phyloP scores from a whole-genome alignment of 306 rosid genomes.

The Cucumis sativus region DNA sequence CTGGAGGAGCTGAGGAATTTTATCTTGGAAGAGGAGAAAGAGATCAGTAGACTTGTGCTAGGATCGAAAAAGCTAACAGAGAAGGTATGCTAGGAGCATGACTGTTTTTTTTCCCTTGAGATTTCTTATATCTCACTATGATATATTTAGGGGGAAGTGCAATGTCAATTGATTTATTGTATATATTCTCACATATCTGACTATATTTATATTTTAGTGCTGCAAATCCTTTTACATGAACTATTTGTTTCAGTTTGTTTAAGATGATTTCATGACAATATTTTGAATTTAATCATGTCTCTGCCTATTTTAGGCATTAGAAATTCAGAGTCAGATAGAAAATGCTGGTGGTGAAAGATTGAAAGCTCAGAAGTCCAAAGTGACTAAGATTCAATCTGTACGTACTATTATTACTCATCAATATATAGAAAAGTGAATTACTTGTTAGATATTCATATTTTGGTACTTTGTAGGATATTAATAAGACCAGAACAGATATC shows the following conservation, averaged over 20 bases:
- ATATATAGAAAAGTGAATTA: constrained; percentile 8
- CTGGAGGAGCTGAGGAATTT: constrained; percentile 48
- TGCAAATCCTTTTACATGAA: not conserved
- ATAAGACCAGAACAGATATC: constrained; percentile 64
- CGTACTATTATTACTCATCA: constrained; percentile 20
- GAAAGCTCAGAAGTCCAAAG: constrained; percentile 70
- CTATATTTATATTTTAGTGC: not conserved
- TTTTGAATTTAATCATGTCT: not conserved
- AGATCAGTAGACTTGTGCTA: constrained; percentile 38
- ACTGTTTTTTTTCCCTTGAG: not conserved
- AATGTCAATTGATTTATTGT: not conserved
- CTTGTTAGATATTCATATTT: constrained; percentile 13
- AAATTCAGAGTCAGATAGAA: constrained; percentile 75
- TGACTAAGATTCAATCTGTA: constrained; percentile 77
- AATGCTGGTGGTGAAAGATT: constrained; percentile 84
- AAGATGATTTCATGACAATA: not conserved
- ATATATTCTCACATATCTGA: not conserved
- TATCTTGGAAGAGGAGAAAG: constrained; percentile 58
- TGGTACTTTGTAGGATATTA: constrained; percentile 55
- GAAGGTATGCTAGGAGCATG: constrained; percentile 34
- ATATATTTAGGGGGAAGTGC: not conserved
- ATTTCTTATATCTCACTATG: not conserved
- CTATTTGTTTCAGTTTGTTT: not conserved
- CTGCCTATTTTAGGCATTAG: constrained; percentile 38
- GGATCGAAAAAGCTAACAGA: constrained; percentile 82